Base-by-base conservation (phyloP, 2,329 filamentous ascomycete species). In the Hypoxylon sp. region DNA sequence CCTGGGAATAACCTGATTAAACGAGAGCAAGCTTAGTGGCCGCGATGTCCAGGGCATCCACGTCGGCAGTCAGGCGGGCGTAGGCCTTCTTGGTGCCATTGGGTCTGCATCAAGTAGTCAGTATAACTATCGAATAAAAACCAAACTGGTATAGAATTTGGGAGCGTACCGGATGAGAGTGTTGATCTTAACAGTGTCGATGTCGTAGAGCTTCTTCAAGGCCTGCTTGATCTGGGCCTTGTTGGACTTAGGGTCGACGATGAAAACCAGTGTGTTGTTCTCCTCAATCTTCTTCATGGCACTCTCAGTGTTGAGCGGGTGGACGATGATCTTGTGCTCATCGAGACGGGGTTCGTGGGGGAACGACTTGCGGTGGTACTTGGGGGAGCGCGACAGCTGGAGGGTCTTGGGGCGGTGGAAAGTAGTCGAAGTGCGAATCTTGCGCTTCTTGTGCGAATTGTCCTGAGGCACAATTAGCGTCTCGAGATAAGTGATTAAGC, bases 261-360 rank as follows among this genome's bases (percentile, higher is more conserved):
- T 97, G 90, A 98, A 98, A 82, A 97, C 94, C 58, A 99, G 91
- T 77, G 96, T 99, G 91, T 99, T 99, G 91, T 99, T 94, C 92
- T 99, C 96, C 90, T 99, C 96, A 79, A 99, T 98, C 92, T 98
- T 98, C 94, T 99, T 99, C 95, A 99, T 98, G 81, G 97, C 96
- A 81, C 92, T 96, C 92, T 99, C 96, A 70, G 96, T 99, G 92
- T 99, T 99, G 82, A 99, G 90, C 76, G 96, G 96, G 91, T 98
- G 94, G 81, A 98, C 88, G 84, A 99, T 92, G 83, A 98, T 89
- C 91, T 97, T 98, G 90, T 94, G 93, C 87, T 95, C 93, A 86
- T 99, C 96, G 80, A 99, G 93, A 79, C 94, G 92, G 78, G 94
- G 92, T 82, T 90, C 89, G 83, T 95, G 92, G 79, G 93, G 91